Conservation (phyloP, 2,329 filamentous ascomycete species). For the Hypoxylon sp. region DNA sequence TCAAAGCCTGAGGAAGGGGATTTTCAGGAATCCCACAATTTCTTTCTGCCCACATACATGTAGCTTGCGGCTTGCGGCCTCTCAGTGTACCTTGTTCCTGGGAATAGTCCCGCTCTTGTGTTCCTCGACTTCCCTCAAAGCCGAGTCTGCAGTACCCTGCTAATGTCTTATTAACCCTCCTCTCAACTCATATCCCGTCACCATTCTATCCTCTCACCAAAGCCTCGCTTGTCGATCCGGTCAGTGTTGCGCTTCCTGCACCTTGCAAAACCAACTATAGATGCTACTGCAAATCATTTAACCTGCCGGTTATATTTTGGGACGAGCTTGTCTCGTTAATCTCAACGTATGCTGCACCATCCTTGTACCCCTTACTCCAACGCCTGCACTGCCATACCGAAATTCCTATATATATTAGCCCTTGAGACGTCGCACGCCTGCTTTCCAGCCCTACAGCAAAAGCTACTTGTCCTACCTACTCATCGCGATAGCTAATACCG, state of each 20-base stretch:
- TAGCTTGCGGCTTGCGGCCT: neutral
- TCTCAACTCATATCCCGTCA: slow-evolving; percentile 19
- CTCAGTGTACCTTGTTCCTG: neutral
- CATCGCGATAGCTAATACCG: slow-evolving; percentile 25
- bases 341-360: slow-evolving; percentile 45
- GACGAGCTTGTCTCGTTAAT: slow-evolving; percentile 42
- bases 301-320: slow-evolving; percentile 43
- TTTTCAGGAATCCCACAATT: slow-evolving; percentile 3
- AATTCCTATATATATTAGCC: slow-evolving; percentile 24
- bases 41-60: neutral
- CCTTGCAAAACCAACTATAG: slow-evolving; percentile 28
- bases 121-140: slow-evolving; percentile 8
- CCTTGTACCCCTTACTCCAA: slow-evolving; percentile 47
- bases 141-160: slow-evolving; percentile 6
- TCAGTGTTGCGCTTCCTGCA: slow-evolving; percentile 20
- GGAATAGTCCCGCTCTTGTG: slow-evolving; percentile 8
- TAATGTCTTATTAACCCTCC: slow-evolving; percentile 23
- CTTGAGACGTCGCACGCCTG: slow-evolving; percentile 11
- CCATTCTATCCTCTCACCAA: slow-evolving; percentile 14
- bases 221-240: slow-evolving; percentile 23
- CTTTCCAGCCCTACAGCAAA: slow-evolving; percentile 1
- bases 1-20: slow-evolving; percentile 10
- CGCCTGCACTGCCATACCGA: slow-evolving; percentile 29
- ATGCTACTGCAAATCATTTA: slow-evolving; percentile 45
- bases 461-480: slow-evolving; percentile 1